phyloP scores from a whole-genome alignment of 192 early-diverging fungal genomes.

The Coemansia umbellata region DNA sequence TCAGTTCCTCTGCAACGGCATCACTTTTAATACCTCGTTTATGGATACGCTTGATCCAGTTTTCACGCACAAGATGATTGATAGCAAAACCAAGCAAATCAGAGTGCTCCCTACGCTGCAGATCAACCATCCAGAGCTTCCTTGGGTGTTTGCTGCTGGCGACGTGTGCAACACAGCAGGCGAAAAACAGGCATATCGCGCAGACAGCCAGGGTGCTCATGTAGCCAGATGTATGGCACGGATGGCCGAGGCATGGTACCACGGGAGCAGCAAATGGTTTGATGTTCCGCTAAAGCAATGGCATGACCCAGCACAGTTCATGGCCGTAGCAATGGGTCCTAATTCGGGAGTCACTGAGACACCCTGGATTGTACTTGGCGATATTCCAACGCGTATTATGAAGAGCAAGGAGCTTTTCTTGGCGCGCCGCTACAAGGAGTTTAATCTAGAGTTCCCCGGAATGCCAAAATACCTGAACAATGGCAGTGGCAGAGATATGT shows the following conservation, averaged over 20 bases:
- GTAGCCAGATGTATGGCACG: conserved; percentile 47
- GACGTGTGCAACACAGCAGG: conserved; percentile 55
- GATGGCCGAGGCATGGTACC: conserved; percentile 45
- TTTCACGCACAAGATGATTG: conserved; percentile 44
- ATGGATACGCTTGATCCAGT: conserved; percentile 54
- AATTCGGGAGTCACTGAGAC: conserved; percentile 44
- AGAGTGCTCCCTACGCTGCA: conserved; percentile 71
- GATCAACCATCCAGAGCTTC: conserved; percentile 58
- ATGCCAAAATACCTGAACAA: conserved; percentile 10
- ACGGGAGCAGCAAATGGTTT: conserved; percentile 39
- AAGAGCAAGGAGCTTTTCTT: conserved; percentile 53
- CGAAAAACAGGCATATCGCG: conserved; percentile 50
- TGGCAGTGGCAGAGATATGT: neutral
- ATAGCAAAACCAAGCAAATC: conserved; percentile 57
- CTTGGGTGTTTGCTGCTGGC: conserved; percentile 73
- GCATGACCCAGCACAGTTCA: conserved; percentile 51
- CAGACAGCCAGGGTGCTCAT: conserved; percentile 45
- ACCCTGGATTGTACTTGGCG: conserved; percentile 52
- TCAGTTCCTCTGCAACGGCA: conserved; percentile 73
- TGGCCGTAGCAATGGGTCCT: conserved; percentile 46
- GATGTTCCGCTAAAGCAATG: conserved; percentile 44
- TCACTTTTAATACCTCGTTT: conserved; percentile 63
- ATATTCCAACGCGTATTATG: conserved; percentile 46
- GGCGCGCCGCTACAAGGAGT: conserved; percentile 47
- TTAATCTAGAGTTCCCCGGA: conserved; percentile 45